Evolutionary conservation across 208 protist genomes (phyloP).

Genomic region (Leishmania tarentolae): DNA sequence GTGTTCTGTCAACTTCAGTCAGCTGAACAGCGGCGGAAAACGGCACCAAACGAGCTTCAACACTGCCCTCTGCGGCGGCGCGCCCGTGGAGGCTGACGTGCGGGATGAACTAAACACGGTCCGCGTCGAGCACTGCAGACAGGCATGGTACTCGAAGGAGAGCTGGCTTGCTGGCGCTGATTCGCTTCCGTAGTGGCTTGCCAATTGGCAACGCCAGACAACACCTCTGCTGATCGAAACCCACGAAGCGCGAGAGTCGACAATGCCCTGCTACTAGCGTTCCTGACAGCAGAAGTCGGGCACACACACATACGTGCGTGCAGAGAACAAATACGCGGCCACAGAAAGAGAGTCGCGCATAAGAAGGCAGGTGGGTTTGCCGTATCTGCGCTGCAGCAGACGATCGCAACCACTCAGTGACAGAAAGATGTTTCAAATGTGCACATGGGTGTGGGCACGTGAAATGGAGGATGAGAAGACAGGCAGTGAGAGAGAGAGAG

Average conservation of each 20-base stretch:
- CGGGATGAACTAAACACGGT: constrained; percentile 67
- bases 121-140: constrained; percentile 94
- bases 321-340: background rate
- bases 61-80: constrained; percentile 53
- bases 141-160: constrained; percentile 75
- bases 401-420: too few species aligned
- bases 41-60: constrained; percentile 38
- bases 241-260: background rate
- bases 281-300: background rate
- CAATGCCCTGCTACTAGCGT: background rate
- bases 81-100: constrained; percentile 79
- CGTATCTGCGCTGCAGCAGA: too few species aligned
- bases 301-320: background rate
- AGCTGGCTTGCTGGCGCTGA: constrained; percentile 32
- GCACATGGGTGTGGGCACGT: background rate
- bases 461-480: too few species aligned
- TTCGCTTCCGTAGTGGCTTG: constrained; percentile 39
- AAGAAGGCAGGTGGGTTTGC: too few species aligned
- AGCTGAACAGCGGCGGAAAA: constrained; percentile 40
- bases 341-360: background rate
- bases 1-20: constrained; percentile 38
- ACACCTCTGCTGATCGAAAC: constrained; percentile 35
- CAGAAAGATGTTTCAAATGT: background rate
- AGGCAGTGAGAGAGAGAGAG: too few species aligned
- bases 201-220: constrained; percentile 51